A percentile compares a stretch with the other conserved stretches of the same genome.
phyloP scores from a whole-genome alignment of 176 grass and related monocot genomes.

The Saccharum officinarum region DNA sequence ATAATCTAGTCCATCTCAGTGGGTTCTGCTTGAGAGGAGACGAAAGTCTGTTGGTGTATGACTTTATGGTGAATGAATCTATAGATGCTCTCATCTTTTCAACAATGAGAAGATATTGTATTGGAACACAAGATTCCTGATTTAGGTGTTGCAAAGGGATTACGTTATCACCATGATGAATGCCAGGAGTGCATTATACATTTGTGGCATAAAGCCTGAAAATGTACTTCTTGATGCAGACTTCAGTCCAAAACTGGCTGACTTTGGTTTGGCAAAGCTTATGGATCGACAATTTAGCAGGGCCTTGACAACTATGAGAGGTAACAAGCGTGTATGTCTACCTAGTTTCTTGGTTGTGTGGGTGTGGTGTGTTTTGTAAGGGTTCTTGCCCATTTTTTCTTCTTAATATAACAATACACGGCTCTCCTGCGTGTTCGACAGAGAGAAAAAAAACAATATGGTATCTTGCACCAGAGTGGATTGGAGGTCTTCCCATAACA shows the following conservation, averaged over 20 bases:
- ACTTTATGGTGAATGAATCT: slow-evolving; percentile 39
- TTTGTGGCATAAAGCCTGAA: slow-evolving; percentile 45
- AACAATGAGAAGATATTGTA: background rate
- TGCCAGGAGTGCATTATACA: slow-evolving; percentile 44
- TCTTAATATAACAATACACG: too few relatives aligned
- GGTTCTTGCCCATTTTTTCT: too few relatives aligned
- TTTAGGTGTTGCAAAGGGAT: slow-evolving; percentile 30
- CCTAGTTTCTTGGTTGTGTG: too few relatives aligned
- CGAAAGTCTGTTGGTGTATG: slow-evolving; percentile 39
- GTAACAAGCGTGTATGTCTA: too few relatives aligned
- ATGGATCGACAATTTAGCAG: slow-evolving; percentile 37
- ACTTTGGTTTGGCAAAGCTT: slow-evolving; percentile 59
- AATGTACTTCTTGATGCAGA: slow-evolving; percentile 41
- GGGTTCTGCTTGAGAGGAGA: slow-evolving; percentile 35
- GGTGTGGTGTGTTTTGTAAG: too few relatives aligned
- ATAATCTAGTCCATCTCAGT: slow-evolving; percentile 23
- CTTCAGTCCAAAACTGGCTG: slow-evolving; percentile 31
- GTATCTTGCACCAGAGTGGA: slow-evolving; percentile 48
- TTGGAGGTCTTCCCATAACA: slow-evolving; percentile 25
- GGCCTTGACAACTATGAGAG: slow-evolving; percentile 36
- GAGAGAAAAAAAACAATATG: slow-evolving; percentile 21
- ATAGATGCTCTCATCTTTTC: slow-evolving; percentile 37
- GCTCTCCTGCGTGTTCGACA: too few relatives aligned
- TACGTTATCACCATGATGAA: slow-evolving; percentile 46
- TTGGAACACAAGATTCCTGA: slow-evolving; percentile 35